Evolutionary conservation across 129 eudicot species (phyloP), one percentile per base, ranked within the genome.

Genomic region (Sambucus nigra): DNA sequence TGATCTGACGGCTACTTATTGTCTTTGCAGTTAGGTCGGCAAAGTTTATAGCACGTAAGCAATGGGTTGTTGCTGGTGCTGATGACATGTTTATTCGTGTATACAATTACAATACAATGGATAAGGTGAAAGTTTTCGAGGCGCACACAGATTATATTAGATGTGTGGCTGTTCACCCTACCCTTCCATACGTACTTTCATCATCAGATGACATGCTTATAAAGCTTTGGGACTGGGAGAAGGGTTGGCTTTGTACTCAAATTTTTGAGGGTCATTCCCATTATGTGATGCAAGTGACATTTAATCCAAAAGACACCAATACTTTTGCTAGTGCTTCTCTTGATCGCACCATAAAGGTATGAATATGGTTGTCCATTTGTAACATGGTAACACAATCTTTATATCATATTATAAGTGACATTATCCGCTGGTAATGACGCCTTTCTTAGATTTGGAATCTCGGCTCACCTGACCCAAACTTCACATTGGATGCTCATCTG

Each of bases 181-280:
- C 95, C 40, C 91, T 91, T 29, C 94, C 99, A 23, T 91, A 86
- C 61, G 84, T 91, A 58, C 59, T 91, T 60, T 91, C 99, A 70
- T 82, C 94, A 69, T 87, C 99, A 61, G 99, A 91, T 82, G 99
- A 91, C 70, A 82, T 86, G 94, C 94, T 82, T 64, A 86, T 91
- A 47, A 91, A 91, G 91, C 94, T 91, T 23, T 91, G 99, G 99
- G 99, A 91, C 67, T 91, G 99, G 99, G 99, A 91, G 33, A 91
- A 86, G 64, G 91, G 80, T 22, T 91, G 95, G 95, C 49, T 72
- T 50, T 91, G 99, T 44, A 80, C 86, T 57, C 99, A 91, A 73
- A 91, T 86, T 40, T 91, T 91, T 60, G 99, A 91, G 75, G 99
- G 95, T 51, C 99, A 91, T 71, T 85, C 99, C 51, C 99, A 91